Conservation (phyloP, 257 asterid species). For the Solanum bulbocastanum region DNA sequence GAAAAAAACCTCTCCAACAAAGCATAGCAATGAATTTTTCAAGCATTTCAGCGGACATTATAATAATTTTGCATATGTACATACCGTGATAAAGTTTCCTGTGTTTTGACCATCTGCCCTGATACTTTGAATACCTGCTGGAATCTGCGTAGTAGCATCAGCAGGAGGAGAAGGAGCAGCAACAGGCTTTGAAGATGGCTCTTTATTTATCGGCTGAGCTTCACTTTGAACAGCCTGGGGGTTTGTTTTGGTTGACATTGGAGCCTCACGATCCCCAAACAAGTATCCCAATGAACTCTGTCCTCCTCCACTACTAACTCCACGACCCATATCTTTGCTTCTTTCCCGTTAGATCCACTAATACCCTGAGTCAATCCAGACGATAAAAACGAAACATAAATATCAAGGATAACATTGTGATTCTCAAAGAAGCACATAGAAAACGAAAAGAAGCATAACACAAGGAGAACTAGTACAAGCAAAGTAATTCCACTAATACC, state of each 20-base stretch:
- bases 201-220: background rate
- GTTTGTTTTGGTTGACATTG: background rate
- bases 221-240: background rate
- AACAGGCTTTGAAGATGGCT: background rate
- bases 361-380: background rate
- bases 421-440: background rate
- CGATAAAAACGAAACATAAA: background rate
- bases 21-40: background rate
- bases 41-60: background rate
- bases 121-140: background rate
- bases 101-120: background rate
- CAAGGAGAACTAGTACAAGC: background rate
- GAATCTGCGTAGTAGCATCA: background rate
- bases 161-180: background rate
- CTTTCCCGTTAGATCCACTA: background rate
- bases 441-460: background rate
- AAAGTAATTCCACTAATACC: background rate
- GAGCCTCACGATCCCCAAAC: conserved; percentile 1
- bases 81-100: background rate
- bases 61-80: background rate
- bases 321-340: background rate
- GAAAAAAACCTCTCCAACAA: background rate
- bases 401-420: background rate
- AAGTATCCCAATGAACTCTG: background rate
- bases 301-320: conserved; percentile 1